Evolutionary conservation across 352 stramenopile species (phyloP), one percentile per base, ranked within the genome.

Genomic region (Salisapilia sapeloensis): DNA sequence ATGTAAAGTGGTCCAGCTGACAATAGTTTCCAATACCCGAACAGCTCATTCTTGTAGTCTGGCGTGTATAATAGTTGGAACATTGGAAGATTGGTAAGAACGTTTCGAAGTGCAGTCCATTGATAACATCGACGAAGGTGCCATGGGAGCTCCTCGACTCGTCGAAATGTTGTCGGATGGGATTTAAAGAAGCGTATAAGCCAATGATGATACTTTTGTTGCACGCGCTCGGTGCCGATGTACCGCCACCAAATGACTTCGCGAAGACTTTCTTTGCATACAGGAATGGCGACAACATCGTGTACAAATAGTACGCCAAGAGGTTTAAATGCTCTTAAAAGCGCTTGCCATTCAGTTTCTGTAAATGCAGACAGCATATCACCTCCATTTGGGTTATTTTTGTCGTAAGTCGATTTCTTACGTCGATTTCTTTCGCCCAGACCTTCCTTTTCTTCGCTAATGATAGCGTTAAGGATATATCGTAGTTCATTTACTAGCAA

Each of bases 31-130:
- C 89, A 94, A 50, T 95, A 96, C 4, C 54, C 58, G 45, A 92
- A 93, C 21, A 97, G 60, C 46, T 97, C 85, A 19, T 50, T 49
- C 40, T 83, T 92, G 46, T 91, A 80, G 30, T 92, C 82, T 9
- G 60, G 69, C 5, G 79, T 90, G 53, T 89, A 94, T 39, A 93
- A 62, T 22, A 93, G 57, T 50, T 95, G 77, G 46, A 97, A 94
- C 46, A 89, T 94, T 10, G 70, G 57, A 9, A 97, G 37, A 38
- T 93, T 83, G 8, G 92, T 75, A 12, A 97, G 50, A 11, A 87
- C 62, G 31, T 77, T 70, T 16, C 83, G 83, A 29, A 97, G 59
- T 1, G 71, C 49, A 26, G 76, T 56, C 80, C 80, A 95, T 16
- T 81, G 70, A 32, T 75, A 80, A 33, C 82, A 95, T 10, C 84